A percentile compares a stretch with the other conserved stretches of the same genome.
Conservation (phyloP, 2,329 filamentous ascomycete species). For the Zymoseptoria tritici region DNA sequence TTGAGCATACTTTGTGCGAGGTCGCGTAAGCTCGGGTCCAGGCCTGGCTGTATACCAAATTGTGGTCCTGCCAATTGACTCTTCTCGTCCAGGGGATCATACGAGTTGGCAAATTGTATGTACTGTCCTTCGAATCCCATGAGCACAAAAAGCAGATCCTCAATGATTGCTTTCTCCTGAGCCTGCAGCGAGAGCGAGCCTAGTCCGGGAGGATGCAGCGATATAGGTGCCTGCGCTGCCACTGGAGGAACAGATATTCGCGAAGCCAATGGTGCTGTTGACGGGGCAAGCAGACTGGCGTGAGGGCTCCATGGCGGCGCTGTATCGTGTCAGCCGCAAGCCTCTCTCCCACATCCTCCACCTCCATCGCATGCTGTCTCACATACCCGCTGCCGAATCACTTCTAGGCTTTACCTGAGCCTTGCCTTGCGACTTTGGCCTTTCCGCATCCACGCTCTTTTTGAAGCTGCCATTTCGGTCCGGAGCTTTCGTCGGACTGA, state of each 20-base stretch:
- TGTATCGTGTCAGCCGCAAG: slow-evolving; percentile 1
- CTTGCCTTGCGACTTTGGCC: slow-evolving; percentile 9
- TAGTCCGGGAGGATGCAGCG: slow-evolving; percentile 61
- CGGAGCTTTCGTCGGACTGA: slow-evolving; percentile 14
- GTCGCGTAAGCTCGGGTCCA: slow-evolving; percentile 87
- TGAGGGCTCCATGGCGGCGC: slow-evolving; percentile 66
- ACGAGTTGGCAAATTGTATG: slow-evolving; percentile 74
- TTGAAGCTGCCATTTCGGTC: slow-evolving; percentile 6
- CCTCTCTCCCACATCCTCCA: background rate
- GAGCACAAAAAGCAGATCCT: slow-evolving; percentile 88
- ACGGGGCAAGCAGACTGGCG: slow-evolving; percentile 64
- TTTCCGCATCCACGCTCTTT: slow-evolving; percentile 14
- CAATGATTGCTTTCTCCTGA: slow-evolving; percentile 80
- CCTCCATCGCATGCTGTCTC: background rate
- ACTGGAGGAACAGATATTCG: slow-evolving; percentile 56
- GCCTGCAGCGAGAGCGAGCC: slow-evolving; percentile 65
- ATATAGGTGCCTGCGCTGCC: slow-evolving; percentile 59
- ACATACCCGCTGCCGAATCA: slow-evolving; percentile 16
- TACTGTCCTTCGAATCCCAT: slow-evolving; percentile 99
- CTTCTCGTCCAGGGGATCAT: slow-evolving; percentile 77
- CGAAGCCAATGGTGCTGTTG: slow-evolving; percentile 63
- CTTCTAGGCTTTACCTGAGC: slow-evolving; percentile 5
- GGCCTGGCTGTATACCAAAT: slow-evolving; percentile 70
- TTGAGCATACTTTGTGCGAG: slow-evolving; percentile 82
- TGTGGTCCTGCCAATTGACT: slow-evolving; percentile 75